phyloP scores from a whole-genome alignment of 768 basidiomycete species.

The Collybia sp. region DNA sequence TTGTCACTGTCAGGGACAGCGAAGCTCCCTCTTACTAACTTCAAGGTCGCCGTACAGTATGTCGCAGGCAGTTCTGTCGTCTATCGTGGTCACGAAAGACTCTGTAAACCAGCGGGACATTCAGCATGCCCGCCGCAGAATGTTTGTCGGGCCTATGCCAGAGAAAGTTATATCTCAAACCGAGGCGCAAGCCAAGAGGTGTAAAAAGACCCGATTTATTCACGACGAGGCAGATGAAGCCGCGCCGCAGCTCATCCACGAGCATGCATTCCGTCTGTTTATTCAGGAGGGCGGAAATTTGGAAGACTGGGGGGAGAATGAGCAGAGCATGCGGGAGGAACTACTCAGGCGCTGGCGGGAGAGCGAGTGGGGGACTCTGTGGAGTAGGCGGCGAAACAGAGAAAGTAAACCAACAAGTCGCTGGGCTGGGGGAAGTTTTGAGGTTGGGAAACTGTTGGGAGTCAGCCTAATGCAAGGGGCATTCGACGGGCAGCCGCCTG shows the following conservation, averaged over 20 bases:
- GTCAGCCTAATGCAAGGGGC: constrained; percentile 42
- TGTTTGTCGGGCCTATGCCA: constrained; percentile 78
- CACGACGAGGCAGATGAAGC: constrained; percentile 23
- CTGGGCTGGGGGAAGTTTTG: constrained; percentile 76
- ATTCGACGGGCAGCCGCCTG: no score
- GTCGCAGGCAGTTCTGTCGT: constrained; percentile 5
- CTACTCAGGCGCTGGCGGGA: constrained; percentile 59
- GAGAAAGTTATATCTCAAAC: constrained; percentile 45
- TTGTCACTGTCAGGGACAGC: no score
- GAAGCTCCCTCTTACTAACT: background rate
- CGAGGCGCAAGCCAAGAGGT: constrained; percentile 26
- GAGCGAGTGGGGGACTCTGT: constrained; percentile 58
- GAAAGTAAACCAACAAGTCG: constrained; percentile 18
- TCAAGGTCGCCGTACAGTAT: background rate
- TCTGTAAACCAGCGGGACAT: constrained; percentile 3
- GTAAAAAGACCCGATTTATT: constrained; percentile 17
- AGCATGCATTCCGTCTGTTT: constrained; percentile 63
- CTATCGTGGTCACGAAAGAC: constrained; percentile 11
- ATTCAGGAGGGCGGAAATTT: constrained; percentile 55
- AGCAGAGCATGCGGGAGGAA: constrained; percentile 45
- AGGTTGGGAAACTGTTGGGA: constrained; percentile 73
- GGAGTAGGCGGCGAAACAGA: constrained; percentile 31
- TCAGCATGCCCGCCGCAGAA: constrained; percentile 39
- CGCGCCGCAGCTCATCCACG: constrained; percentile 45
- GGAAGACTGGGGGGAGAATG: constrained; percentile 62